A percentile compares a stretch with the other conserved stretches of the same genome.
phyloP scores from a whole-genome alignment of 371 early-diverging fungal genomes.

The Mucor mucedo region DNA sequence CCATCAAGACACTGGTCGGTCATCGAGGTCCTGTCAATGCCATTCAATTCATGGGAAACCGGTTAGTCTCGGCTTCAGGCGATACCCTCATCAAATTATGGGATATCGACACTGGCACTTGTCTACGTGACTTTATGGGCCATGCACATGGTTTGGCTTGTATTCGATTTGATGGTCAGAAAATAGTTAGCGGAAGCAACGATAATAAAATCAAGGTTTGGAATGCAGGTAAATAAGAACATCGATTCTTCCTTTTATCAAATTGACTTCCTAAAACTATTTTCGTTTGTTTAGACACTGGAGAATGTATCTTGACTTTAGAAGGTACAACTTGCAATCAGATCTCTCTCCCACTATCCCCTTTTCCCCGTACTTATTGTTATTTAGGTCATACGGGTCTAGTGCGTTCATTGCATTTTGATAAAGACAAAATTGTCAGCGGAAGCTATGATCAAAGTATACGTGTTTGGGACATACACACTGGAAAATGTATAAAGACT shows the following conservation, averaged over 20 bases:
- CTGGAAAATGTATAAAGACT: conserved; percentile 44
- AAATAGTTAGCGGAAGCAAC: conserved; percentile 90
- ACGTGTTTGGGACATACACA: conserved; percentile 87
- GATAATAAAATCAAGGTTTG: conserved; percentile 95
- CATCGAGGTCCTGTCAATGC: conserved; percentile 92
- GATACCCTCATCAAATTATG: conserved; percentile 87
- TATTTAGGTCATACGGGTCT: conserved; percentile 79
- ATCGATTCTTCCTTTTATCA: not conserved
- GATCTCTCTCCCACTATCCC: not conserved
- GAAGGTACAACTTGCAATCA: conserved; percentile 29
- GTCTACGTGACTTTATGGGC: conserved; percentile 70
- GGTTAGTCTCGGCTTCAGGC: conserved; percentile 85
- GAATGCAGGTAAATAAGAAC: conserved; percentile 64
- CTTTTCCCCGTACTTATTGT: not conserved
- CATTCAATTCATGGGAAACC: conserved; percentile 70
- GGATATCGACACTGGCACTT: conserved; percentile 75
- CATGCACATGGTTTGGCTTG: conserved; percentile 90
- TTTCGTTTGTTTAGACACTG: conserved; percentile 56
- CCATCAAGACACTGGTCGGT: conserved; percentile 70
- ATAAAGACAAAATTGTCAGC: conserved; percentile 58
- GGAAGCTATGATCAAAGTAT: conserved; percentile 90
- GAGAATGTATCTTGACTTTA: conserved; percentile 67
- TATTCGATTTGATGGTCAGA: conserved; percentile 87
- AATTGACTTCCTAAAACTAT: not conserved
- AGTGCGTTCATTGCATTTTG: conserved; percentile 87